phyloP scores from a whole-genome alignment of 192 early-diverging fungal genomes.

The Podila verticillata region DNA sequence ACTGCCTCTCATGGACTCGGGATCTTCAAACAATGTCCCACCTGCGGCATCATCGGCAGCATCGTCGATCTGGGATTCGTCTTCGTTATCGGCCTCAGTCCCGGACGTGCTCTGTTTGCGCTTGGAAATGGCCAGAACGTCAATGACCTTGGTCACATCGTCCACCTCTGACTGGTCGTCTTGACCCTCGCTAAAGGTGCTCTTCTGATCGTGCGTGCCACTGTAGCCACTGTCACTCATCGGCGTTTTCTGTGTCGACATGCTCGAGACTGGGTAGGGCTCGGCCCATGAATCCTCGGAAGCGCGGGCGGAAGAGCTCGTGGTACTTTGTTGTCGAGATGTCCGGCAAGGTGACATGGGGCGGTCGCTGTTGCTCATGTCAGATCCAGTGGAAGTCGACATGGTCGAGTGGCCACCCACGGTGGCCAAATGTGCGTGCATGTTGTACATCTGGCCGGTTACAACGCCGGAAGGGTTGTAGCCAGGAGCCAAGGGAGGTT shows the following conservation, averaged over 20 bases:
- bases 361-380: neutral
- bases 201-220: neutral
- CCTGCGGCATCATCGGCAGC: neutral
- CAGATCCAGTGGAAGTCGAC: neutral
- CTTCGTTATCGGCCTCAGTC: neutral
- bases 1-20: neutral
- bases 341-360: slow-evolving; percentile 6
- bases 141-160: slow-evolving; percentile 18
- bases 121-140: slow-evolving; percentile 10
- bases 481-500: neutral
- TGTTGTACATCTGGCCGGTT: slow-evolving; percentile 4
- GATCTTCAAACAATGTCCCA: slow-evolving; percentile 1
- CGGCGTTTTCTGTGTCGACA: slow-evolving; percentile 7
- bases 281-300: slow-evolving; percentile 34
- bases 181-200: neutral
- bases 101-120: slow-evolving; percentile 2
- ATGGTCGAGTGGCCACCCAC: neutral
- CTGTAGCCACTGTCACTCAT: slow-evolving; percentile 31
- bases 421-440: neutral
- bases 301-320: slow-evolving; percentile 9
- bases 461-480: neutral
- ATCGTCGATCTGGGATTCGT: neutral
- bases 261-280: neutral
- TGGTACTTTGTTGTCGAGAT: slow-evolving; percentile 13
- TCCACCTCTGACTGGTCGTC: slow-evolving; percentile 3